Percentiles rank a stretch among this genome's conserved stretches.
Evolutionary conservation across 805 yeast genomes (phyloP).

Genomic region (Hanseniaspora nectarophila): DNA sequence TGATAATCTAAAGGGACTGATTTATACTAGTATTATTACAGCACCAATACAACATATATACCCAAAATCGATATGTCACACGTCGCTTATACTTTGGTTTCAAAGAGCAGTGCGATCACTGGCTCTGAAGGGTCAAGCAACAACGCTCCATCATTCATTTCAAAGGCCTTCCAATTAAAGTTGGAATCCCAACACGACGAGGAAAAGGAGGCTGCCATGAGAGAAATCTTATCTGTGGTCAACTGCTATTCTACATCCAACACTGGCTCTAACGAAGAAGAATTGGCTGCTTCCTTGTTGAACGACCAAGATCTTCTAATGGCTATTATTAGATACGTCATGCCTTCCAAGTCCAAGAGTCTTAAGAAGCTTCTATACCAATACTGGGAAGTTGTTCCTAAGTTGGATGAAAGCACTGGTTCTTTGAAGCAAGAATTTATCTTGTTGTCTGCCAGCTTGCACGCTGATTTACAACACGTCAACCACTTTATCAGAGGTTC

Average conservation of each 20-base stretch:
- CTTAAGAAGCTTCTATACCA: slow-evolving; percentile 85
- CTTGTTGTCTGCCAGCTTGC: slow-evolving; percentile 93
- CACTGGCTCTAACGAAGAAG: slow-evolving; percentile 14
- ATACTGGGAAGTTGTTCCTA: slow-evolving; percentile 97
- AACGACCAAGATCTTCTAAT: slow-evolving; percentile 48
- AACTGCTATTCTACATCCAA: slow-evolving; percentile 10
- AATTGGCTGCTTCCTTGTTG: slow-evolving; percentile 11
- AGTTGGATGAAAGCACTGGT: slow-evolving; percentile 64
- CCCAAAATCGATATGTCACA: not conserved
- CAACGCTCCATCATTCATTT: slow-evolving; percentile 12
- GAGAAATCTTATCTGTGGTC: slow-evolving; percentile 13
- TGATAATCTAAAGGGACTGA: too few relatives aligned
- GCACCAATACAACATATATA: not conserved
- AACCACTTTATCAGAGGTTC: slow-evolving; percentile 95
- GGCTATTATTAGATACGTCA: slow-evolving; percentile 93
- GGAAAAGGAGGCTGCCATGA: slow-evolving; percentile 12
- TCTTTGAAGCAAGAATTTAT: slow-evolving; percentile 97
- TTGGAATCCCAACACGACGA: slow-evolving; percentile 10
- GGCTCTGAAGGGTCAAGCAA: slow-evolving; percentile 7
- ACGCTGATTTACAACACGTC: slow-evolving; percentile 94
- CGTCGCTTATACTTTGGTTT: slow-evolving; percentile 11
- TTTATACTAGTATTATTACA: too few relatives aligned
- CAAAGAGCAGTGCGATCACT: slow-evolving; percentile 10
- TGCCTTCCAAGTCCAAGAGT: slow-evolving; percentile 88
- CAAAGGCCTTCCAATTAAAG: slow-evolving; percentile 11